phyloP scores from a whole-genome alignment of 441 rosid species.

The Gossypium schwendimanii region DNA sequence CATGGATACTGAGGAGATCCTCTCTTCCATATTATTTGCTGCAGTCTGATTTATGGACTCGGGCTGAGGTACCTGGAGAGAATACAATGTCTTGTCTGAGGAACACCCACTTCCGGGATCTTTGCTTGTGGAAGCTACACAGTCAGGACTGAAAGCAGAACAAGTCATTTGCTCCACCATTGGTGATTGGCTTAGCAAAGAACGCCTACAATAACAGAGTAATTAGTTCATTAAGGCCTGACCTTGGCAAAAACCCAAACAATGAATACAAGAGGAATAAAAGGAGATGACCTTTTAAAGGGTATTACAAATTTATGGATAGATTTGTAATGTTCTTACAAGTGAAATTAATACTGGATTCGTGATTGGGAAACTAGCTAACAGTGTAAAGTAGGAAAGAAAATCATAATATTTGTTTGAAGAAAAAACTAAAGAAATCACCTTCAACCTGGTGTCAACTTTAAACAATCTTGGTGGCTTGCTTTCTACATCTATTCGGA shows the following conservation, averaged over 20 bases:
- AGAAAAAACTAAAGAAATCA: not conserved
- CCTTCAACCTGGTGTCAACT: not conserved
- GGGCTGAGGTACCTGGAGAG: conserved; percentile 34
- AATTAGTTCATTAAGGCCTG: conserved; percentile 7
- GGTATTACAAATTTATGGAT: not conserved
- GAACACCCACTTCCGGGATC: conserved; percentile 34
- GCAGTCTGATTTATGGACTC: conserved; percentile 21
- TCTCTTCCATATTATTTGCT: conserved; percentile 24
- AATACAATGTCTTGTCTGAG: conserved; percentile 32
- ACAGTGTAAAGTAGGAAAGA: not conserved
- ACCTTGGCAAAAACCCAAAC: conserved; percentile 1
- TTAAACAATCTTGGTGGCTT: not conserved
- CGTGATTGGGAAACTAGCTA: not conserved
- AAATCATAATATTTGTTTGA: not conserved
- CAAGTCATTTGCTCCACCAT: conserved; percentile 31
- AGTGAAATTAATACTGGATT: not conserved
- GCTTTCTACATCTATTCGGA: not conserved
- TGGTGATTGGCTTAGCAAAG: conserved; percentile 92
- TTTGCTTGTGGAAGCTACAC: conserved; percentile 27
- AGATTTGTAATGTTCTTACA: not conserved
- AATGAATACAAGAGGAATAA: not conserved
- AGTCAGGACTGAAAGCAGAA: conserved; percentile 33
- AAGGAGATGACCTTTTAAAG: not conserved
- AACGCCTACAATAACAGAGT: conserved; percentile 52
- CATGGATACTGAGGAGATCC: conserved; percentile 21